Base-by-base conservation (phyloP, 179 eudicot species). In the Beta corolliflora region DNA sequence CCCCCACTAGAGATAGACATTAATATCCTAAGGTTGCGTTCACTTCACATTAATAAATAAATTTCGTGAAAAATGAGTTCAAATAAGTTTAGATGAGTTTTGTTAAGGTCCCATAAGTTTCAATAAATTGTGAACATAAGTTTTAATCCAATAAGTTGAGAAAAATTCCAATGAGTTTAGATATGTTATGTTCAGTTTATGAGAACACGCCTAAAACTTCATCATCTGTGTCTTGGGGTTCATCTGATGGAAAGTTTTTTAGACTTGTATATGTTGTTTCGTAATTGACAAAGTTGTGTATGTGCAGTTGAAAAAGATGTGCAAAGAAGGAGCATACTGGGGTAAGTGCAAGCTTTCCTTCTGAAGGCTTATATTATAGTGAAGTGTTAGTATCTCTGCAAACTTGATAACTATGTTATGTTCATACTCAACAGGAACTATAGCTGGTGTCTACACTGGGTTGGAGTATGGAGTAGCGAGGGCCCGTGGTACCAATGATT, bases 371-470 rank as follows among this genome's bases (percentile, higher is more conserved):
- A 31, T 16, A 41, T 31, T 29, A 61, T 1, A 25, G 31, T 13
- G 8, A 75, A 31, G 59, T 13, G 72, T 31, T 67, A 48, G 29
- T 25, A 8, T 67, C 3, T 31, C 8, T 76, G 56, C 44, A 8
- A 74, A 78, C 64, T 52, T 74, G 9, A n/a, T 41, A 0, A 44
- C 29, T 81, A 10, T 59, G 36, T 29, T 79, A 60, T 56, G 9
- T 48, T 53, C 50, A 7, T 60, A 21, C 45, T 77, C 50, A 12
- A 79, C 90, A 95, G 99, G 99, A 76, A 84, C 95, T 48, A 68
- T 93, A 5, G 99, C 93, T 83, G 99, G 99, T 81, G 87, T 90
- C 75, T 95, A 95, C 85, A 89, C 90, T 44, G 99, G 97, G 82
- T 83, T 92, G 91, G 98, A 95, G 81, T 93, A 95, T 77, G 99